Conservation (phyloP, 1,284 basidiomycete genomes). For the Takashimella tepidaria region DNA sequence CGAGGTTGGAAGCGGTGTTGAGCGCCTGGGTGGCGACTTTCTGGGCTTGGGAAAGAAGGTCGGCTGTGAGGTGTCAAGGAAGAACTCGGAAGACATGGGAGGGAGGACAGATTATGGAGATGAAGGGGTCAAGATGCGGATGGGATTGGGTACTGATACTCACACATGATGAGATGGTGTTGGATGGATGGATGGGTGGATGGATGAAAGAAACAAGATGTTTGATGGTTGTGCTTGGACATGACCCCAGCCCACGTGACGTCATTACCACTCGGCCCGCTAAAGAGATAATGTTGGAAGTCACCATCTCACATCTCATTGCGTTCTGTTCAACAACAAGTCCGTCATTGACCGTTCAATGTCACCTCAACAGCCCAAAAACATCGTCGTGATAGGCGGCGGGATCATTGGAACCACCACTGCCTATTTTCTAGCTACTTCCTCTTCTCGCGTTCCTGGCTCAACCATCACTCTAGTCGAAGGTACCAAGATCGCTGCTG, state of each 20-base stretch:
- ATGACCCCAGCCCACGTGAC: too few species aligned
- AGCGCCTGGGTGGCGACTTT: conserved; percentile 24
- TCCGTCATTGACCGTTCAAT: too few species aligned
- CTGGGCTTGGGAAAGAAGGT: conserved; percentile 39
- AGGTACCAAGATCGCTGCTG: conserved; percentile 59
- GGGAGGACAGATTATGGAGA: too few species aligned
- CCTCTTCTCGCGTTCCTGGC: conserved; percentile 37
- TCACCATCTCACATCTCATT: too few species aligned
- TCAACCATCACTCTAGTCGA: conserved; percentile 63
- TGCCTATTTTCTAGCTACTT: conserved; percentile 51
- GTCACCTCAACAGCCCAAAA: too few species aligned
- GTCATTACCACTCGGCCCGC: too few species aligned
- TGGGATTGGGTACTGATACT: background rate
- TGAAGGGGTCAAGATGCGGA: background rate
- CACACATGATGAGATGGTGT: background rate
- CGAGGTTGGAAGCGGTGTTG: conserved; percentile 26
- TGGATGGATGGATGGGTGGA: background rate
- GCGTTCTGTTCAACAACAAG: too few species aligned
- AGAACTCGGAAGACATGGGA: too few species aligned
- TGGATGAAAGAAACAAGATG: background rate
- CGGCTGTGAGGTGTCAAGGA: conserved; percentile 21
- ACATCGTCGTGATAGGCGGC: conserved; percentile 50
- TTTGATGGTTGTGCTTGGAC: background rate
- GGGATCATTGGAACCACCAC: conserved; percentile 81
- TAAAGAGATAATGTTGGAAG: too few species aligned